Evolutionary conservation across 192 early-diverging fungal species (phyloP).

Genomic region (Allomyces macrogynus): DNA sequence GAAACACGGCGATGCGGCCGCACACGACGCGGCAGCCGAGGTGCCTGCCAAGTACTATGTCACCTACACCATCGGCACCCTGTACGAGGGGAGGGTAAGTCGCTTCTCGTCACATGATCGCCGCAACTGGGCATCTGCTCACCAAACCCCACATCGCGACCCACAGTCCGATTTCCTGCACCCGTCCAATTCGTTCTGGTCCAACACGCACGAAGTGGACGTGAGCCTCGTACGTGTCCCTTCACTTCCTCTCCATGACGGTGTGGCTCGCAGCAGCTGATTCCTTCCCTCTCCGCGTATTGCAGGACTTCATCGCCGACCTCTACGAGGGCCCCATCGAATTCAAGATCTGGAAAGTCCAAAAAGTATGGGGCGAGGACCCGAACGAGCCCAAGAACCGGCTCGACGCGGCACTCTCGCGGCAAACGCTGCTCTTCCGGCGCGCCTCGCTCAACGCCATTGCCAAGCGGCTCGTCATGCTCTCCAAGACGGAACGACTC

Average conservation of each 20-base stretch:
- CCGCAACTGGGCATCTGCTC: no score
- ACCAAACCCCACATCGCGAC: no score
- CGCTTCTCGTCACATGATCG: no score
- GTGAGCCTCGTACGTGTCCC: not conserved
- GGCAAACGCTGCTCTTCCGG: not conserved
- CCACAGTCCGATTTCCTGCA: not conserved
- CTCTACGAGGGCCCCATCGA: not conserved
- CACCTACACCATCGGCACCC: not conserved
- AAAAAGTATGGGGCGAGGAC: not conserved
- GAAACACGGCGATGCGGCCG: no score
- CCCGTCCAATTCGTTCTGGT: not conserved
- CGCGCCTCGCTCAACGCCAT: not conserved
- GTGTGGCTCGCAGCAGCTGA: no score
- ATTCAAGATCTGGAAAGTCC: not conserved
- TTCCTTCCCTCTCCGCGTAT: no score
- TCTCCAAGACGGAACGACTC: not conserved
- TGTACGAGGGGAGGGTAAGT: not conserved
- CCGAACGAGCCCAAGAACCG: not conserved
- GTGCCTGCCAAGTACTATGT: not conserved
- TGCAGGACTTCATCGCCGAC: not conserved
- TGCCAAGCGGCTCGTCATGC: not conserved
- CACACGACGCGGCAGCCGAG: no score
- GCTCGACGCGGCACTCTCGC: not conserved
- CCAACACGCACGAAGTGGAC: not conserved
- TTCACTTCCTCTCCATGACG: no score